Evolutionary conservation across 495 filamentous ascomycete genomes (phyloP).

Genomic region (Penicillium nucicola): DNA sequence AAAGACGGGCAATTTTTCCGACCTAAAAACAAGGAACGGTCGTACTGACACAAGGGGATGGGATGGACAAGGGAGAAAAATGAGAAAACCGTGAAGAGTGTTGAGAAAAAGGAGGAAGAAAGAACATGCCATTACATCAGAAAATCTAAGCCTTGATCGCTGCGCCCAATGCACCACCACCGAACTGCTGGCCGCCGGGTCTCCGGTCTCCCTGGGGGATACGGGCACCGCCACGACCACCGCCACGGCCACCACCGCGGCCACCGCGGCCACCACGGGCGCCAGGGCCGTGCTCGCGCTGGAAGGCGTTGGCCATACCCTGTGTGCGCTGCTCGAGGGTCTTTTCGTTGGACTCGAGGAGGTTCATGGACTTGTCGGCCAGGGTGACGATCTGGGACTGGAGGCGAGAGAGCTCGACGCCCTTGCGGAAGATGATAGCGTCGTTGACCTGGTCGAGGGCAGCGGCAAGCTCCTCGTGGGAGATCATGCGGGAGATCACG

Average conservation of each 20-base stretch:
- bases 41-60: slow-evolving; percentile 7
- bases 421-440: slow-evolving; percentile 98
- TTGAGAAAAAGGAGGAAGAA: slow-evolving; percentile 15
- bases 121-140: slow-evolving; percentile 41
- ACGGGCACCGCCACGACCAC: slow-evolving; percentile 66
- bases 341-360: slow-evolving; percentile 97
- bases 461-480: slow-evolving; percentile 93
- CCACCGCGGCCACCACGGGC: slow-evolving; percentile 65
- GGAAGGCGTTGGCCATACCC: slow-evolving; percentile 91
- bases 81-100: slow-evolving; percentile 8
- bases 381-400: slow-evolving; percentile 93
- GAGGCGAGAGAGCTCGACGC: slow-evolving; percentile 92
- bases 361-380: slow-evolving; percentile 88
- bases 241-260: slow-evolving; percentile 62
- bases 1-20: slow-evolving; percentile 12
- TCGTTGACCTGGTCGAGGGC: slow-evolving; percentile 97
- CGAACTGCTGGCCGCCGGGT: slow-evolving; percentile 59
- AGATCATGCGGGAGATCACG: slow-evolving; percentile 99
- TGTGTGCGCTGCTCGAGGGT: slow-evolving; percentile 95
- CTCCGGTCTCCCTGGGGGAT: slow-evolving; percentile 46
- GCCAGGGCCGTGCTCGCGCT: slow-evolving; percentile 75
- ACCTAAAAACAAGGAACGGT: slow-evolving; percentile 9
- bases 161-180: slow-evolving; percentile 61
- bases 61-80: slow-evolving; percentile 6
- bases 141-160: slow-evolving; percentile 59